Evolutionary conservation across 2,329 filamentous ascomycete species (phyloP).

Genomic region (Aureobasidium uvarum): DNA sequence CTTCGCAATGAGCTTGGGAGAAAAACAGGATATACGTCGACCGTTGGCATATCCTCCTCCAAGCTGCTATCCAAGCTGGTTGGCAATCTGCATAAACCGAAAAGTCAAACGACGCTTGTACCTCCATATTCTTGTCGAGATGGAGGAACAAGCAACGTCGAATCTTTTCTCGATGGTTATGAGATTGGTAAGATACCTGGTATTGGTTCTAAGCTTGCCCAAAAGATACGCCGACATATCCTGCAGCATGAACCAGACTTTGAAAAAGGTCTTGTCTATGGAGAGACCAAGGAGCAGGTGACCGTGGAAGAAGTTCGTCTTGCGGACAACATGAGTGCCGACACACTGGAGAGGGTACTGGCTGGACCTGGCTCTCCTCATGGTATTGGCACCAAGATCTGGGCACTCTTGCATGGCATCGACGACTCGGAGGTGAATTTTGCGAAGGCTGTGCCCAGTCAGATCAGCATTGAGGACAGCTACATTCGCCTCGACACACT

Average conservation of each 20-base stretch:
- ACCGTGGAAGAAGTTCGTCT: constrained; percentile 65
- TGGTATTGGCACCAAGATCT: constrained; percentile 70
- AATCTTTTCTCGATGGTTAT: constrained; percentile 70
- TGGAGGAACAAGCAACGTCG: constrained; percentile 43
- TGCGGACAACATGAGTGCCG: constrained; percentile 61
- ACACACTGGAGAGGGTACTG: constrained; percentile 66
- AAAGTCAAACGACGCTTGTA: constrained; percentile 79
- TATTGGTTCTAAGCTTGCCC: constrained; percentile 76
- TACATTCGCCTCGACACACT: constrained; percentile 69
- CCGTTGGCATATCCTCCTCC: constrained; percentile 82
- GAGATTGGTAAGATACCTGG: constrained; percentile 80
- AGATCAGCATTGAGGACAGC: constrained; percentile 94
- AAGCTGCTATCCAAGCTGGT: constrained; percentile 84
- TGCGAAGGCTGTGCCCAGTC: constrained; percentile 69
- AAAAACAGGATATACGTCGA: constrained; percentile 79
- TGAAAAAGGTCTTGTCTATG: constrained; percentile 49
- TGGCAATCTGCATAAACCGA: constrained; percentile 81
- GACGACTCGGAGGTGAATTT: constrained; percentile 72
- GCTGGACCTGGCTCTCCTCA: constrained; percentile 66
- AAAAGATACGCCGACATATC: constrained; percentile 63
- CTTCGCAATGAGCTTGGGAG: constrained; percentile 70
- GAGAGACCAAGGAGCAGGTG: constrained; percentile 55
- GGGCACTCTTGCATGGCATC: constrained; percentile 76
- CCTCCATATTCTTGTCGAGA: constrained; percentile 54
- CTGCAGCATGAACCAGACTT: constrained; percentile 48